These are phyloP conservation scores for Debaryomyces udenii DNA, from an alignment of 1,139 yeast genomes.

Conservation along the genomic window DNA sequence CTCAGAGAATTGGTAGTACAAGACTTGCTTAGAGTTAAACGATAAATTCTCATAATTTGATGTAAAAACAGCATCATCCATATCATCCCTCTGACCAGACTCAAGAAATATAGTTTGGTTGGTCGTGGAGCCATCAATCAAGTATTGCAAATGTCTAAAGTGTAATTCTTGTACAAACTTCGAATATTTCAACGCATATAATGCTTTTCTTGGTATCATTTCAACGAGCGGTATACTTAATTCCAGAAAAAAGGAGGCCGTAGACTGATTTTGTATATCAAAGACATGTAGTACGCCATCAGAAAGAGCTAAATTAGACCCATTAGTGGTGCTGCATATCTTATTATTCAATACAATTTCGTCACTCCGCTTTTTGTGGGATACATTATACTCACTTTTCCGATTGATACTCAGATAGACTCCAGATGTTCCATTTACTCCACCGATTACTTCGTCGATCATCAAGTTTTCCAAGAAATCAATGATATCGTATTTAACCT, in stretches of 20 bases:
- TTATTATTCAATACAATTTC: constrained; percentile 18
- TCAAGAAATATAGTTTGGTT: constrained; percentile 65
- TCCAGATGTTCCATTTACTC: constrained; percentile 33
- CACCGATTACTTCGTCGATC: constrained; percentile 32
- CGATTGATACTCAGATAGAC: constrained; percentile 15
- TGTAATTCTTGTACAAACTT: constrained; percentile 70
- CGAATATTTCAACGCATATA: constrained; percentile 70
- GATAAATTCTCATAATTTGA: constrained; percentile 15
- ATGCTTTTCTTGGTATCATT: constrained; percentile 66
- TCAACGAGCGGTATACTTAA: constrained; percentile 31
- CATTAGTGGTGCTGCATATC: constrained; percentile 36
- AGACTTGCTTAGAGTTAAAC: constrained; percentile 36
- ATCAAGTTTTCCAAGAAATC: constrained; percentile 30
- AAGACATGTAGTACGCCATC: constrained; percentile 70
- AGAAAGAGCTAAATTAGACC: constrained; percentile 49
- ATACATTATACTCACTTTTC: constrained; percentile 9
- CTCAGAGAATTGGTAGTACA: constrained; percentile 72
- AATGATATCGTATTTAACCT: constrained; percentile 33
- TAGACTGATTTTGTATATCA: constrained; percentile 23
- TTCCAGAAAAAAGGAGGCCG: constrained; percentile 33
- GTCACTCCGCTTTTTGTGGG: neutral
- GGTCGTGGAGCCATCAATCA: constrained; percentile 55
- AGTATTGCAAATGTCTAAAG: constrained; percentile 57
- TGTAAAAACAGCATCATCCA: constrained; percentile 23
- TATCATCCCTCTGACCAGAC: constrained; percentile 43